Percentiles rank a stretch among this genome's conserved stretches.
Conservation (phyloP, 768 basidiomycete species). For the Dentipellis fragilis region DNA sequence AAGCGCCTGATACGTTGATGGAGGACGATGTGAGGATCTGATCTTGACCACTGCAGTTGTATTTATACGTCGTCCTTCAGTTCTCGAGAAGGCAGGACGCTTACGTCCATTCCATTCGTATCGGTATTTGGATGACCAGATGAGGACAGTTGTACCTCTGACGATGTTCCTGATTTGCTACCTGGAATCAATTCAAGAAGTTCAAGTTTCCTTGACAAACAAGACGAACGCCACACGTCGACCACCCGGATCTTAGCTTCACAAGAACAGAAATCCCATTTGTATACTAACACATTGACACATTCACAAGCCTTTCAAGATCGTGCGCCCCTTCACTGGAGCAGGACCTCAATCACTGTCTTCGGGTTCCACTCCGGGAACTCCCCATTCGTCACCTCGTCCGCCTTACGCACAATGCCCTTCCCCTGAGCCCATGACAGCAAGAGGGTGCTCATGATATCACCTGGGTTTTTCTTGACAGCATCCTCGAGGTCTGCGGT, state of each 20-base stretch:
- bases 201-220: not conserved
- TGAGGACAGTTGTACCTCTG: not conserved
- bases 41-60: too few relatives aligned
- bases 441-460: not conserved
- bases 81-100: too few relatives aligned
- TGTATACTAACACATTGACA: not conserved
- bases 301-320: not conserved
- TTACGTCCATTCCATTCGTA: too few relatives aligned
- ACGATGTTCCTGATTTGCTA: not conserved
- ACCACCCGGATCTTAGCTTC: not conserved
- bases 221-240: not conserved
- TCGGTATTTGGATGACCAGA: too few relatives aligned
- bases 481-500: not conserved
- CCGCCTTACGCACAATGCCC: not conserved
- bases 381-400: not conserved
- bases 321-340: not conserved
- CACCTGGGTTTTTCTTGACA: slow-evolving; percentile 1
- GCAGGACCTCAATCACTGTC: not conserved
- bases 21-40: too few relatives aligned
- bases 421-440: not conserved
- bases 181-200: not conserved
- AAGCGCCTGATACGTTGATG: too few relatives aligned
- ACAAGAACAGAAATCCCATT: not conserved
- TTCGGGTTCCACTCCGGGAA: not conserved
- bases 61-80: too few relatives aligned